These are phyloP conservation scores for Luffa acutangula DNA, from an alignment of 306 rosid species.

Conservation along the genomic window DNA sequence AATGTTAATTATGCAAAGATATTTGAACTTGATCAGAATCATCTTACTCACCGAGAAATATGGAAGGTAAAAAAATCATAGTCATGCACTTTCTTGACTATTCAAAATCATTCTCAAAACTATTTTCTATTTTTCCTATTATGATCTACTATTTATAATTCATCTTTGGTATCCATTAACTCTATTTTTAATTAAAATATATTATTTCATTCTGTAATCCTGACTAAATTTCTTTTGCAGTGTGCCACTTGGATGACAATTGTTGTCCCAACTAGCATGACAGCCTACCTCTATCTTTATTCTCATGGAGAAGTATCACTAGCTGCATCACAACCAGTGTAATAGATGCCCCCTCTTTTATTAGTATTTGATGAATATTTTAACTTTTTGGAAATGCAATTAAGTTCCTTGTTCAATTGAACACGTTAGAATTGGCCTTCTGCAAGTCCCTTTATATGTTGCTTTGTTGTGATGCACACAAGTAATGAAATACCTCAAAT, in stretches of 20 bases:
- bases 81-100: not conserved
- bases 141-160: not conserved
- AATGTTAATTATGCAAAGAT: conserved; percentile 63
- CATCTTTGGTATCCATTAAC: not conserved
- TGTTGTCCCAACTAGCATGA: conserved; percentile 91
- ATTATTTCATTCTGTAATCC: not conserved
- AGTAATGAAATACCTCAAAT: no score
- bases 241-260: conserved; percentile 98
- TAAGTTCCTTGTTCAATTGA: conserved; percentile 5
- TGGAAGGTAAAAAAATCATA: conserved; percentile 64
- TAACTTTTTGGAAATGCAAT: not conserved
- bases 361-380: conserved; percentile 5
- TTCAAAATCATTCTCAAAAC: not conserved
- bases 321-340: conserved; percentile 99
- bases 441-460: not conserved
- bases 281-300: conserved; percentile 90
- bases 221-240: conserved; percentile 35
- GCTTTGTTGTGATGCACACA: no score
- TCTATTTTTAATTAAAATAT: not conserved
- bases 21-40: conserved; percentile 85
- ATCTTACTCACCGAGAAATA: conserved; percentile 79
- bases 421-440: not conserved
- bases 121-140: not conserved
- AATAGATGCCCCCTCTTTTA: conserved; percentile 85
- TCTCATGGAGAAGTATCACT: conserved; percentile 93